Conservation (phyloP, 371 early-diverging fungal species). For the Saksenaea vasiformis region DNA sequence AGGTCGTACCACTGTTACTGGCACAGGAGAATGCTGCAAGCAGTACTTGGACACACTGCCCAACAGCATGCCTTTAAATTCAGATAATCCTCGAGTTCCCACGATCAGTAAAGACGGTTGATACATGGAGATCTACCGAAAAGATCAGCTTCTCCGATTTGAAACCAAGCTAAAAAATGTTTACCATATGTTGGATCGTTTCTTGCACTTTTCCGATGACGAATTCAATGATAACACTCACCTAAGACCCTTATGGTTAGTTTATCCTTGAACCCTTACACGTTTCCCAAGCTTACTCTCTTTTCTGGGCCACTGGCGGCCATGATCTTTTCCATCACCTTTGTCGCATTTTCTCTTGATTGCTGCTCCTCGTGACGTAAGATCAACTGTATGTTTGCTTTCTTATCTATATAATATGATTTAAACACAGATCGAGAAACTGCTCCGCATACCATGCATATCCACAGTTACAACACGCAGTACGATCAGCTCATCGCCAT, state of each 20-base stretch:
- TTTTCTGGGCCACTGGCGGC: conserved; percentile 24
- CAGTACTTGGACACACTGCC: conserved; percentile 63
- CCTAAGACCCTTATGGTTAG: conserved; percentile 17
- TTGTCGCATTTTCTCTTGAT: conserved; percentile 51
- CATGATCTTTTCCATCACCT: conserved; percentile 55
- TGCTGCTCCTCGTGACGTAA: conserved; percentile 48
- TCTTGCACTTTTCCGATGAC: conserved; percentile 66
- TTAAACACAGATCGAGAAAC: not conserved
- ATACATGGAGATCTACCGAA: conserved; percentile 55
- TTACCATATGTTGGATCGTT: conserved; percentile 63
- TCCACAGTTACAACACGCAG: conserved; percentile 50
- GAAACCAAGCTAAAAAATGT: not conserved
- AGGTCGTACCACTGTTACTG: conserved; percentile 60
- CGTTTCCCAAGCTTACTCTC: conserved; percentile 15
- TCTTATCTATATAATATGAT: conserved; percentile 35
- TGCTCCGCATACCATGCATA: conserved; percentile 29
- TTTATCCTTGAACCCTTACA: not conserved
- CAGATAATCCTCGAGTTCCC: conserved; percentile 59
- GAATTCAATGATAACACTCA: conserved; percentile 61
- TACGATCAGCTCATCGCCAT: conserved; percentile 64
- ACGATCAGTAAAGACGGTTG: conserved; percentile 61
- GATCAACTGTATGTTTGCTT: conserved; percentile 36
- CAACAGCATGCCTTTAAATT: conserved; percentile 59
- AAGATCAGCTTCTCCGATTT: not conserved
- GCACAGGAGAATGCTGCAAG: conserved; percentile 59